These are phyloP conservation scores for Mycena alexandri DNA, from an alignment of 768 basidiomycete species.

Conservation along the genomic window DNA sequence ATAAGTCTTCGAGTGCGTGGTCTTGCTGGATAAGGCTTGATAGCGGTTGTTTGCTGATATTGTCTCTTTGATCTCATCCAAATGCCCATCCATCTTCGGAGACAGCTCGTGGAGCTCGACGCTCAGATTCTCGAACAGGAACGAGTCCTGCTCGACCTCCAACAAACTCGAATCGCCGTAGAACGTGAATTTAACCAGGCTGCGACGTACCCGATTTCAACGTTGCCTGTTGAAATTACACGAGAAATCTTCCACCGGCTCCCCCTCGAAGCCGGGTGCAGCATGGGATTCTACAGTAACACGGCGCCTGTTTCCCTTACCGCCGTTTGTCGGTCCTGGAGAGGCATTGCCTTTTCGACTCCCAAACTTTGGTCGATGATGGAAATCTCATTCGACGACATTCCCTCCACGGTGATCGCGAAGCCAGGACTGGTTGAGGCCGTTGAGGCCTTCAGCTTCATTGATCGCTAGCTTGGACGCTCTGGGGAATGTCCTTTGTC, in stretches of 20 bases:
- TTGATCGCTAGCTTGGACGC: conserved; percentile 10
- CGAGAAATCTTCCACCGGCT: background rate
- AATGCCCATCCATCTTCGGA: background rate
- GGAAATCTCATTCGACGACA: background rate
- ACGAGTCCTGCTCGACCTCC: background rate
- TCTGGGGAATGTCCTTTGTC: background rate
- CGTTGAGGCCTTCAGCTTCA: too few species aligned
- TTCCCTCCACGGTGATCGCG: background rate
- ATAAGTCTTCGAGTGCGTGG: too few species aligned
- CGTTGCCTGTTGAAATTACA: background rate
- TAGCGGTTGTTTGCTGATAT: too few species aligned
- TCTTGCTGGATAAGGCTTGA: too few species aligned
- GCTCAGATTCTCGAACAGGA: background rate
- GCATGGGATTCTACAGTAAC: too few species aligned
- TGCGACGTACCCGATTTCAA: background rate
- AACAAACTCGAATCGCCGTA: background rate
- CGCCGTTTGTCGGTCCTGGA: conserved; percentile 6
- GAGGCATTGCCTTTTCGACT: background rate
- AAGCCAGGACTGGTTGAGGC: background rate
- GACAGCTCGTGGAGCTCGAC: background rate
- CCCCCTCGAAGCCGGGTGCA: too few species aligned
- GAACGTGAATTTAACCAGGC: background rate
- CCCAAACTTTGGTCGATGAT: conserved; percentile 12
- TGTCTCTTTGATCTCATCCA: too few species aligned
- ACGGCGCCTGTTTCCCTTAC: background rate